Evolutionary conservation across 441 rosid genomes (phyloP), one percentile per base, ranked within the genome.

Genomic region (Aleurites moluccanus): DNA sequence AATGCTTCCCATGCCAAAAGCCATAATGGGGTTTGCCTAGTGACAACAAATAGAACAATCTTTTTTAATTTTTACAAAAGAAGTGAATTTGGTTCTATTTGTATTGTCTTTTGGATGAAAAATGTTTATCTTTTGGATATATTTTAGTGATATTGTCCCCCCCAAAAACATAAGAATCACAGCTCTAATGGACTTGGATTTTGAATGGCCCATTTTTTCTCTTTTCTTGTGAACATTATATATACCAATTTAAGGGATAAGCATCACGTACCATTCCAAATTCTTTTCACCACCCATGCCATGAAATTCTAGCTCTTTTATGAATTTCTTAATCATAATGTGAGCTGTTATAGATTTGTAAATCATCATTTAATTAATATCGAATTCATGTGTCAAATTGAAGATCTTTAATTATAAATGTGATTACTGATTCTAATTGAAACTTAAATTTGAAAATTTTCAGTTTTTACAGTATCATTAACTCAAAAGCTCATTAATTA

Each of bases 1-100:
- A 67, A 67, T 67, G 53, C 56, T 47, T 47, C 38, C 47, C 70
- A 67, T 30, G 40, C 72, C 72, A 30, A 52, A 13, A 30, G 72
- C 5, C 44, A 72, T 72, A 4, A 61, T 27, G 42, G 38, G 61
- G 75, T 72, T 72, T 72, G 68, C 75, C 18, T 20, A 23, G 42
- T 47, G 59, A 23, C 27, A 62, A 30, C 68, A 72, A 62, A 33
- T 44, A 25, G 56, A 57, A 44, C 27, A 42, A 45, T 2, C 7
- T 27, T 8, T 66, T n/a, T n/a, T n/a, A n/a, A n/a, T n/a, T n/a
- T 44, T 44, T 45, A 5, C 10, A 44, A 23, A 10, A 45, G 55
- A 44, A 44, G 33, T 44, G 45, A 64, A 64, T 40, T 64, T 20
- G 28, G 38, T 23, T 66, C 53, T 66, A 67, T 67, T 67, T 67